Conservation (phyloP, 2,329 filamentous ascomycete species). For the Xylaria sp. region DNA sequence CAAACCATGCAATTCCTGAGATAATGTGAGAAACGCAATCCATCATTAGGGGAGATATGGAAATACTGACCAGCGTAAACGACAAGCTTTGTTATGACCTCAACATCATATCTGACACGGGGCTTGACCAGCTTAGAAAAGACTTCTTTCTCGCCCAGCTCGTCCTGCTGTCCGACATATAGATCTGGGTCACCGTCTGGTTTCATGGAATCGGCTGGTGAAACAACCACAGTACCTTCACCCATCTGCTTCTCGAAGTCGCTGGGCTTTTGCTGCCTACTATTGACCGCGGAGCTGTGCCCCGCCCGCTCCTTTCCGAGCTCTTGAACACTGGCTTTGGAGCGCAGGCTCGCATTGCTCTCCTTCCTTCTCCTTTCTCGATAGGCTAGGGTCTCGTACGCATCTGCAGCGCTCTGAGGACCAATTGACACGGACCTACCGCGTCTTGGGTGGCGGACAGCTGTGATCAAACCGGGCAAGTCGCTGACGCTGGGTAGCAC, state of each 20-base stretch:
- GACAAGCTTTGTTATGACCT: constrained; percentile 95
- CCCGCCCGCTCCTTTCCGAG: constrained; percentile 51
- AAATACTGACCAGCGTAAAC: constrained; percentile 83
- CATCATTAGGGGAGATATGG: constrained; percentile 1
- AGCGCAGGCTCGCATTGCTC: constrained; percentile 61
- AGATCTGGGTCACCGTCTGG: constrained; percentile 53
- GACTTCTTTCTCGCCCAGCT: constrained; percentile 77
- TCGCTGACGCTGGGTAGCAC: constrained; percentile 91
- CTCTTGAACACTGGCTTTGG: constrained; percentile 58
- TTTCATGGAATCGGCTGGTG: constrained; percentile 49
- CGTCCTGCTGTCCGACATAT: constrained; percentile 58
- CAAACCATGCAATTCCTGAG: constrained; percentile 50
- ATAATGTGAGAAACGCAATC: constrained; percentile 21
- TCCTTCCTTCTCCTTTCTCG: constrained; percentile 73
- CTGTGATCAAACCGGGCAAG: constrained; percentile 82
- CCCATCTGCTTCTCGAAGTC: constrained; percentile 82
- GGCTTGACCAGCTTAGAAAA: constrained; percentile 87
- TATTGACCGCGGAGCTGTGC: constrained; percentile 43
- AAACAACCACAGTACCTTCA: constrained; percentile 63
- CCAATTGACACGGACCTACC: constrained; percentile 88
- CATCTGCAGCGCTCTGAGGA: constrained; percentile 95
- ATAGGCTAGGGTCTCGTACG: constrained; percentile 94
- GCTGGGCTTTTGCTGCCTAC: constrained; percentile 52
- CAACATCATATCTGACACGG: constrained; percentile 95
- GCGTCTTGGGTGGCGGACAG: constrained; percentile 80